Evolutionary conservation across 2,329 filamentous ascomycete species (phyloP).

Genomic region (Hypoxylon sp.): DNA sequence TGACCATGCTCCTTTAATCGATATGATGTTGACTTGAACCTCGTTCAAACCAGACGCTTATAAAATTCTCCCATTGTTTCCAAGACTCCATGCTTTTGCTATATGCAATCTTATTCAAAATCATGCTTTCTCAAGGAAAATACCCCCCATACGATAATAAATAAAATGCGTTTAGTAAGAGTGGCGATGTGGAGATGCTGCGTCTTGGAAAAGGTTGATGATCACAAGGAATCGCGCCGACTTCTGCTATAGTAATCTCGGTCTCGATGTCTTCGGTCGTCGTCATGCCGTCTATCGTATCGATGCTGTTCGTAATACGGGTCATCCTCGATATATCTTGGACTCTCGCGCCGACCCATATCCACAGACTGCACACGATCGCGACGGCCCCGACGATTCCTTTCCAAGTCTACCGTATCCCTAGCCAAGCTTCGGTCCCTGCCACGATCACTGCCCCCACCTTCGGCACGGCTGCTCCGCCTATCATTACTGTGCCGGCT

Average conservation of each 20-base stretch:
- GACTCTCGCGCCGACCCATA: conserved; percentile 18
- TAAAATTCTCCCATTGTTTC: background rate
- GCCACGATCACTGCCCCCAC: background rate
- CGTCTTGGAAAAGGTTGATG: background rate
- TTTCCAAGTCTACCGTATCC: conserved; percentile 29
- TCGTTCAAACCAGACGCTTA: background rate
- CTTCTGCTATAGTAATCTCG: conserved; percentile 24
- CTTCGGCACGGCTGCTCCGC: background rate
- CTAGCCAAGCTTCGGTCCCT: conserved; percentile 30
- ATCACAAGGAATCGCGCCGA: conserved; percentile 50
- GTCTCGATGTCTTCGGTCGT: conserved; percentile 14
- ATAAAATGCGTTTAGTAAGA: background rate
- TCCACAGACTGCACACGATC: conserved; percentile 41
- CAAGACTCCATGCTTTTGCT: background rate
- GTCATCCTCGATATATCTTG: conserved; percentile 40
- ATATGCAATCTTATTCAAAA: background rate
- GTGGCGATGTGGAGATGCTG: background rate
- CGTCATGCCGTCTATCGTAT: conserved; percentile 32
- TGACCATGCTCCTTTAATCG: conserved; percentile 9
- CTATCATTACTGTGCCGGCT: background rate
- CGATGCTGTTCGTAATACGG: conserved; percentile 40
- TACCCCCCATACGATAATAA: background rate
- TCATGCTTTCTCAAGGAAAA: background rate
- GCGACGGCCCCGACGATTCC: conserved; percentile 26
- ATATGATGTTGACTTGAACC: conserved; percentile 15